Evolutionary conservation across 495 filamentous ascomycete genomes (phyloP), one percentile per base, ranked within the genome.

Genomic region (Oidiodendron maius): DNA sequence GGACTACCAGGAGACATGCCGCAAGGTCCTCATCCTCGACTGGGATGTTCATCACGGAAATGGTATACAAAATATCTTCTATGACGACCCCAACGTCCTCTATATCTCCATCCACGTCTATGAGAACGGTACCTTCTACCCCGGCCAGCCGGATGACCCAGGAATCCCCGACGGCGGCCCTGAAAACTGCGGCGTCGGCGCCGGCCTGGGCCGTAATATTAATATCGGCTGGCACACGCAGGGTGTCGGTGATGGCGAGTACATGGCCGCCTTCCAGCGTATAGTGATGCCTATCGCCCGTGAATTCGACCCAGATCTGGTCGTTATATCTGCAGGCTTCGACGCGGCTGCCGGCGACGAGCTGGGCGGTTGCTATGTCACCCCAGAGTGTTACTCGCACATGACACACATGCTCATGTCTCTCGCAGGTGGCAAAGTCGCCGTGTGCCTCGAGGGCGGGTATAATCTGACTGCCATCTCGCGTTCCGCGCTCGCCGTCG

Each of bases 381-480:
- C 89, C 0, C 93, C 93, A 0, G 65, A 81, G 18, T 91, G 94
- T 59, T 99, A 97, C 62, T 89, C 89, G 16, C 91, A 97, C 58
- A 97, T 99, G 93, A 96, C 94, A 8, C 87, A 96, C 59, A 96
- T 96, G 91, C 76, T 99, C 15, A 97, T 96, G 90, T 83, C 84
- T 11, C 77, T 99, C n/a, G 91, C 93, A 2, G 72, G 82, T 37
- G 93, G 93, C 30, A 96, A 93, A 61, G 73, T 97, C 38, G 87
- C 87, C 9, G 89, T 95, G 20, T 96, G 91, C 60, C 70, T 98
- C 12, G 93, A 95, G 74, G 93, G 93, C 42, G 93, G 93, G 16
- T 99, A 99, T 62, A 95, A 99, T 57, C 80, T 97, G 37, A 71
- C 78, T 9, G 91, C 94, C 1, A 96, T 99, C 44, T 90, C 91